Base-by-base conservation (phyloP, 2,329 filamentous ascomycete species). In the Colletotrichum gloeosporioides region DNA sequence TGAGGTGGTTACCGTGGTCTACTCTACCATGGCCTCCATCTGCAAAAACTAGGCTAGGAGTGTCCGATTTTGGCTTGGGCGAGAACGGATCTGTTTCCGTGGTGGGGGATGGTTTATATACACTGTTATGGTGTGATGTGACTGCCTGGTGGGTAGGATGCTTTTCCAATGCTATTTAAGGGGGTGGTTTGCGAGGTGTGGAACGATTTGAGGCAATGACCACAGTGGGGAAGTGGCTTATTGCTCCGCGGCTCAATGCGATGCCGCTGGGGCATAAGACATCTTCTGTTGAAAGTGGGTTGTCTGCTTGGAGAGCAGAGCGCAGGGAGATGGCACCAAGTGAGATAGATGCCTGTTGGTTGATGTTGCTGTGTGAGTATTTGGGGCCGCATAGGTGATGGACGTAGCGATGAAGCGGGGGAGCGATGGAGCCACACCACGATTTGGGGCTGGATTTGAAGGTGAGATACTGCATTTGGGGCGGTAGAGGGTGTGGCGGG, bases 1-100 rank as follows among this genome's bases (percentile, higher is more conserved):
- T n/a, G n/a, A n/a, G 44, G n/a, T 13, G n/a, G 0, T 12, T n/a
- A 0, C 0, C 18, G 1, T 44, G 9, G 18, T 18, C 18, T 44
- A 44, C 39, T 44, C 9, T 10, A n/a, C 18, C 39, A 44, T 44
- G 9, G 39, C 39, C 18, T 6, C 39, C 39, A n/a, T 44, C 39
- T 44, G 18, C 12, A 10, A 44, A 18, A 0, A 44, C 18, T 1
- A n/a, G 18, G 18, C 18, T 10, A 44, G 9, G 9, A 44, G 9
- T 0, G 18, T n/a, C 39, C 18, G 18, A 18, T n/a, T 10, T 44
- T 10, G 39, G 39, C 18, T n/a, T 44, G 39, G 9, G 39, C 39
- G 39, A 18, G 16, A 18, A 39, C 8, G 39, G 39, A n/a, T 44
- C 18, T 44, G 18, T 7, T 44, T 44, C 3, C 18, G 0, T 12